phyloP scores from a whole-genome alignment of 495 filamentous ascomycete species.

The Penicillium ucsense region DNA sequence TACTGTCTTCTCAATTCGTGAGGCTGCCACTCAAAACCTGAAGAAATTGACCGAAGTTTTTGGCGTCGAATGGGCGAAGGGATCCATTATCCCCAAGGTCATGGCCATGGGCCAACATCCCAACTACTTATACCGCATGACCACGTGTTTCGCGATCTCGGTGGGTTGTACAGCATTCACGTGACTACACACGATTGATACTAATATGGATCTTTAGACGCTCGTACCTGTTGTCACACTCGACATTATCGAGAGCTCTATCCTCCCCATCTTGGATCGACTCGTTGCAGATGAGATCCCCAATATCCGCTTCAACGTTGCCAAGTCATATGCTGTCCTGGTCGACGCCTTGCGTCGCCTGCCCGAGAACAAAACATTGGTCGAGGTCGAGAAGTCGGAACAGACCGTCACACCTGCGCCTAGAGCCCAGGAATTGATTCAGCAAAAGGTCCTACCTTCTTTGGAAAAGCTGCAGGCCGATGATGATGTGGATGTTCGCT shows the following conservation, averaged over 20 bases:
- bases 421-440: conserved; percentile 70
- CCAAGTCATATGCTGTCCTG: conserved; percentile 87
- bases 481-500: conserved; percentile 95
- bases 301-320: conserved; percentile 98
- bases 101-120: conserved; percentile 96
- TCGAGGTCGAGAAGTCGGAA: conserved; percentile 70
- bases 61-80: conserved; percentile 94
- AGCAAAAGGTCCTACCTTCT: conserved; percentile 77
- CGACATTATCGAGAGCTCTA: conserved; percentile 82
- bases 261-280: conserved; percentile 91
- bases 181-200: neutral
- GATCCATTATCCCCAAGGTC: conserved; percentile 95
- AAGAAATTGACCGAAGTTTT: conserved; percentile 98
- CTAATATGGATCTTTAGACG: conserved; percentile 51
- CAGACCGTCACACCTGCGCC: conserved; percentile 53
- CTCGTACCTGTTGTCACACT: conserved; percentile 86
- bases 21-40: conserved; percentile 92
- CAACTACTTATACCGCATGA: conserved; percentile 99
- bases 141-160: conserved; percentile 94
- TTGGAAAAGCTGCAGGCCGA: conserved; percentile 92
- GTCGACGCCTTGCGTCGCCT: conserved; percentile 84
- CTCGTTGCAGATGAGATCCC: conserved; percentile 89
- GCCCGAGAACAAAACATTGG: conserved; percentile 77
- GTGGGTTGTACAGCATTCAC: conserved; percentile 43
- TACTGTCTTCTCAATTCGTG: conserved; percentile 95